Conservation (phyloP, 305 asterid genomes). For the Fraxinus paxiana region DNA sequence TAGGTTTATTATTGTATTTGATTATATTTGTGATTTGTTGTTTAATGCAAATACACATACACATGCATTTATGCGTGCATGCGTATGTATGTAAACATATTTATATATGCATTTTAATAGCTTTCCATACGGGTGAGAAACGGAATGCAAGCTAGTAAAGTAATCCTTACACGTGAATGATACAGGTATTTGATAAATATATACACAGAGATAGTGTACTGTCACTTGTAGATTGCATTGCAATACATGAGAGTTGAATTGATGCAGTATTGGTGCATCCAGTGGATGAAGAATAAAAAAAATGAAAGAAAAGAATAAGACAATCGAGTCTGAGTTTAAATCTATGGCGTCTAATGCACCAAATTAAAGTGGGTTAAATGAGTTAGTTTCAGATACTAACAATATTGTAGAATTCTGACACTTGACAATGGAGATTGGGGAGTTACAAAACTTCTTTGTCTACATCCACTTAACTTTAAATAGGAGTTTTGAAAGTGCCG, state of each 20-base stretch:
- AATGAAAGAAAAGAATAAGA: background rate
- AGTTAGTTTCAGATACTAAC: conserved; percentile 24
- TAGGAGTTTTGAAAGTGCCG: conserved; percentile 6
- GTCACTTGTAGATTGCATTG: conserved; percentile 20
- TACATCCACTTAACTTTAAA: conserved; percentile 20
- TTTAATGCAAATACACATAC: background rate
- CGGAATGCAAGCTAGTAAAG: conserved; percentile 1
- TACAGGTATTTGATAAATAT: conserved; percentile 7
- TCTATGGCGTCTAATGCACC: conserved; percentile 22
- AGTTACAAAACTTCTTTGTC: conserved; percentile 19
- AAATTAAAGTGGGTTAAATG: conserved; percentile 30
- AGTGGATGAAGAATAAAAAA: conserved; percentile 19
- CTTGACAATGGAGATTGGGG: conserved; percentile 18
- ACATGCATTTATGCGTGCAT: background rate
- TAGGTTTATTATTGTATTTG: background rate
- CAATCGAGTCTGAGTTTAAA: conserved; percentile 18
- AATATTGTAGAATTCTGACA: conserved; percentile 16
- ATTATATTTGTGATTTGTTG: background rate
- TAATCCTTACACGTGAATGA: conserved; percentile 14
- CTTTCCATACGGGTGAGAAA: conserved; percentile 6
- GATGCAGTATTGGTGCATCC: conserved; percentile 24
- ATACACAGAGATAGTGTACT: conserved; percentile 1
- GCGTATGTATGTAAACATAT: background rate
- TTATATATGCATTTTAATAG: background rate
- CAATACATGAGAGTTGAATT: conserved; percentile 22